Evolutionary conservation across 2,329 filamentous ascomycete species (phyloP), one percentile per base, ranked within the genome.

Genomic region (Penicillium sp.): DNA sequence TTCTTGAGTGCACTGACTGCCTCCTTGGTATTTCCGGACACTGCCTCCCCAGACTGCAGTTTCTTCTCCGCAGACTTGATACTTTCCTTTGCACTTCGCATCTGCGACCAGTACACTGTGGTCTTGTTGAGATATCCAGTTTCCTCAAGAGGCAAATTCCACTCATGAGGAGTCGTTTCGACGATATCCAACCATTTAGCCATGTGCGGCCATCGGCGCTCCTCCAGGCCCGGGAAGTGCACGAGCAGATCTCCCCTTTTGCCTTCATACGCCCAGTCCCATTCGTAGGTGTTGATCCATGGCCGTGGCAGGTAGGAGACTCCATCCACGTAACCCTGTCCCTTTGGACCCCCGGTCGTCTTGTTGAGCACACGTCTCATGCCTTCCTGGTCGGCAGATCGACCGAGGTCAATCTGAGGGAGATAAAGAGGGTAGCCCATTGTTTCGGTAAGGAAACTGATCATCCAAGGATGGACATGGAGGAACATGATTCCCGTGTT

Each of bases 401-500:
- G 68, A 41, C 49, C 49, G 7, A 73, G 64, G 2, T 55, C 12
- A 21, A 63, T 49, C 10, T 67, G 53, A 4, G 71, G 70, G 13
- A 65, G 57, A 19, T 64, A 50, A 15, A 53, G 21, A 9, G 63
- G 68, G 47, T 70, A 70, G 35, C 68, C 61, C 21, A 73, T 63
- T 6, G 61, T 61, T 17, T 69, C 65, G 23, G 66, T 65, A 15
- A 76, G 62, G 12, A 73, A 59, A 10, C 69, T 58, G 27, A 75
- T 61, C 13, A 67, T 71, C 73, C 73, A 75, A 23, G 64, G 61
- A 31, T 71, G 65, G 25, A 75, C 72, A 19, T 72, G 69, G 38
- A 75, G 61, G 27, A 71, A 64, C 58, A 75, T 74, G 8, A 70
- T 65, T 6, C 73, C 72, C 35, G 67, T 67, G 48, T 76, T 74